phyloP scores from a whole-genome alignment of 352 stramenopile genomes.

The Globisporangium viniferum region DNA sequence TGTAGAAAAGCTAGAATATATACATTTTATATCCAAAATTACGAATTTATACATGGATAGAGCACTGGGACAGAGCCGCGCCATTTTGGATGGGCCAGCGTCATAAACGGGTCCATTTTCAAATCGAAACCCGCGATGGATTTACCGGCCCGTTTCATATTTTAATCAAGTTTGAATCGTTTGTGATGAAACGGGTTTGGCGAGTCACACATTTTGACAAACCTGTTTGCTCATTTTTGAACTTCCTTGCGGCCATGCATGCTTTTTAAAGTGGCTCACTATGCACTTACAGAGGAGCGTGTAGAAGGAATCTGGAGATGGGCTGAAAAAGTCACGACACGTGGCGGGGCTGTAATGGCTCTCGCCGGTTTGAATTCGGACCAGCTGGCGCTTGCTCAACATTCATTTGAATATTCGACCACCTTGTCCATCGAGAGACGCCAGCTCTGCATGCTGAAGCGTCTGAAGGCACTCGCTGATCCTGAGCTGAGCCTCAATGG shows the following conservation, averaged over 20 bases:
- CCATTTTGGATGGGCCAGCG: neutral
- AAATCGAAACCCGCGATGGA: too few species aligned
- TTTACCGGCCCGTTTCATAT: neutral
- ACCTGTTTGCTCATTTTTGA: neutral
- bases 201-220: neutral
- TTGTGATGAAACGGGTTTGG: neutral
- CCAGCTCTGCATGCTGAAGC: too few species aligned
- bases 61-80: neutral
- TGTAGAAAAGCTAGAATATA: neutral
- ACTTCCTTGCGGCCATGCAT: neutral
- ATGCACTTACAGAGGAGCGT: neutral
- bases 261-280: conserved; percentile 4
- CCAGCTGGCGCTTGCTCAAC: neutral
- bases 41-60: conserved; percentile 6
- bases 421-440: neutral
- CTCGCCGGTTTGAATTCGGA: neutral
- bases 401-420: neutral
- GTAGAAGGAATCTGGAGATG: neutral
- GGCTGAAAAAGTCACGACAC: neutral
- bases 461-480: too few species aligned
- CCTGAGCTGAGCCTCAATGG: too few species aligned
- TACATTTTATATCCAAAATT: neutral
- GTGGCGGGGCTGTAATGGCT: neutral
- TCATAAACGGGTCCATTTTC: neutral
- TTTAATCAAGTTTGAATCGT: neutral